These are phyloP conservation scores for Rheum nobile DNA, from an alignment of 148 eudicot species.

Conservation along the genomic window DNA sequence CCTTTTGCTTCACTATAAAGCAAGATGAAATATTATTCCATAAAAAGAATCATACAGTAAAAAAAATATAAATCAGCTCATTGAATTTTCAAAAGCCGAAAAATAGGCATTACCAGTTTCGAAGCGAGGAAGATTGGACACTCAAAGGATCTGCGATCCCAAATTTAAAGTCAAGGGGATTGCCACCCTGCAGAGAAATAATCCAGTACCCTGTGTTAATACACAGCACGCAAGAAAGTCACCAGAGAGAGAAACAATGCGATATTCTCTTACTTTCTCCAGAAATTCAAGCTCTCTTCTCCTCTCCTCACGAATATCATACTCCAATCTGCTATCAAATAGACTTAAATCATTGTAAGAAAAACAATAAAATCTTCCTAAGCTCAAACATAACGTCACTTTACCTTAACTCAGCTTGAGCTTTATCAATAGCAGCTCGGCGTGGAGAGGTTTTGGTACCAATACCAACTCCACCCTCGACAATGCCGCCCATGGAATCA, in stretches of 20 bases:
- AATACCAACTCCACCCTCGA: conserved; percentile 72
- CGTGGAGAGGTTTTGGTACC: conserved; percentile 63
- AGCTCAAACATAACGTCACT: conserved; percentile 5
- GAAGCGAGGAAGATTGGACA: conserved; percentile 74
- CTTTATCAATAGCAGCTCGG: conserved; percentile 69
- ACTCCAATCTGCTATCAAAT: conserved; percentile 60
- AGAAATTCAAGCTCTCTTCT: conserved; percentile 92
- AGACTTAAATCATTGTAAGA: conserved; percentile 9
- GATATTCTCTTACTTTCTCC: conserved; percentile 56
- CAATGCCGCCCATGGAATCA: conserved; percentile 97
- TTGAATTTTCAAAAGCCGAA: not conserved
- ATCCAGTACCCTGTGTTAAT: not conserved
- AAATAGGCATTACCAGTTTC: conserved; percentile 40
- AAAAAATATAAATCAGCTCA: not conserved
- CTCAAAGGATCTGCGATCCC: conserved; percentile 59
- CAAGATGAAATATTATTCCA: not conserved
- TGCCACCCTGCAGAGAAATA: conserved; percentile 59
- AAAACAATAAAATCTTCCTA: conserved; percentile 7
- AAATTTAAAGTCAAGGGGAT: conserved; percentile 81
- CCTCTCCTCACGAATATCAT: conserved; percentile 67
- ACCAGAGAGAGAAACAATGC: not conserved
- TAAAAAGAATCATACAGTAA: not conserved
- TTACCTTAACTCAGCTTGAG: conserved; percentile 86
- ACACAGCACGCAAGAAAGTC: not conserved
- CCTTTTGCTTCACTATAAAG: conserved; percentile 78